These are phyloP conservation scores for Cyberlindnera maclurae DNA, from an alignment of 805 yeast genomes.

Conservation along the genomic window DNA sequence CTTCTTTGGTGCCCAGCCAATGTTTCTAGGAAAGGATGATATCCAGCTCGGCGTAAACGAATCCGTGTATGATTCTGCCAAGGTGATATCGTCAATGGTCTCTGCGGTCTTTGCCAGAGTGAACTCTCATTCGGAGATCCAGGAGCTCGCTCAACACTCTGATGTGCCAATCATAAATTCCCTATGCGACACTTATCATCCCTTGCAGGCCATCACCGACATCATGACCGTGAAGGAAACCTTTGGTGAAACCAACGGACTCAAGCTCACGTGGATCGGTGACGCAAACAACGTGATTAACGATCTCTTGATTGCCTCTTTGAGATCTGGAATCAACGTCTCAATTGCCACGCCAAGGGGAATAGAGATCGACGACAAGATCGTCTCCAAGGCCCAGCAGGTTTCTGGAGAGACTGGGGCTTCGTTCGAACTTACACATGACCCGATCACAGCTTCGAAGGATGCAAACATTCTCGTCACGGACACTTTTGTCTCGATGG, in stretches of 20 bases:
- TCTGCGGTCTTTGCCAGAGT: conserved; percentile 98
- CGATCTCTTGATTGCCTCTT: conserved; percentile 83
- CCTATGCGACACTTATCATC: conserved; percentile 88
- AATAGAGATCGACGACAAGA: conserved; percentile 51
- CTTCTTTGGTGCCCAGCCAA: conserved; percentile 91
- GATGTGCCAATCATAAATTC: conserved; percentile 90
- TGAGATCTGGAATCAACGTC: conserved; percentile 77
- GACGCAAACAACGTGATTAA: conserved; percentile 95
- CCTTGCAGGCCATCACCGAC: conserved; percentile 93
- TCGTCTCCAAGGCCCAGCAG: conserved; percentile 46
- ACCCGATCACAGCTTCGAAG: conserved; percentile 67
- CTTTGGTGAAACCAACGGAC: conserved; percentile 47
- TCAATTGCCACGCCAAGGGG: conserved; percentile 80
- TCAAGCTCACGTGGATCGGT: conserved; percentile 92
- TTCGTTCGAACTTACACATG: conserved; percentile 52
- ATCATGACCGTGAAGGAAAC: conserved; percentile 78
- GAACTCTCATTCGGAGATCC: conserved; percentile 74
- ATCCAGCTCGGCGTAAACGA: conserved; percentile 96
- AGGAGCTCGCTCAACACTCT: conserved; percentile 69
- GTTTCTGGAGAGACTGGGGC: conserved; percentile 47
- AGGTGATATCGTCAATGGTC: conserved; percentile 90
- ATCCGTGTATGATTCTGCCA: conserved; percentile 79
- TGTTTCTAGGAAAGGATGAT: conserved; percentile 94
- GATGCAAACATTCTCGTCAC: conserved; percentile 83
- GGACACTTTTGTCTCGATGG: conserved; percentile 98